Base-by-base conservation (phyloP, 1,139 yeast species). In the Debaryomyces coudertii region DNA sequence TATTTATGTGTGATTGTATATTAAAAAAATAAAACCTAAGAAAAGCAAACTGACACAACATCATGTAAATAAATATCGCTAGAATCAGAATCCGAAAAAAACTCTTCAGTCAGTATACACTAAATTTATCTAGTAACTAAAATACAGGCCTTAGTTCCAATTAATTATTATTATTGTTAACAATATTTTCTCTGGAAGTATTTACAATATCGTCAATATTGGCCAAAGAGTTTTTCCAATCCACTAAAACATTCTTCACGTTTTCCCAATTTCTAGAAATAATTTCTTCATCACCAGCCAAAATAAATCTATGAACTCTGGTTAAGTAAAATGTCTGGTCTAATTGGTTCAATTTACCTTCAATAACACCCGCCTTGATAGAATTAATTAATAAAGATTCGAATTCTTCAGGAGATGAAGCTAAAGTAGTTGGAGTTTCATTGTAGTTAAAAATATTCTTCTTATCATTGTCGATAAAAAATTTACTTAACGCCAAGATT, bases 291-390 rank as follows among this genome's bases (percentile, higher is more conserved):
- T 67, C 66, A 42, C 75, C 75, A 44, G 78, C 77, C 49, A 73
- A 55, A 43, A 76, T 63, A 46, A 73, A 70, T 56, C 72, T 68
- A 58, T 70, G 72, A 34, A 71, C 76, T 58, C 77, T 71, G 31
- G 70, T 69, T 55, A 76, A 71, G 49, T 68, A 61, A 58, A 76
- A 74, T n/a, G 69, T 62, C 52, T 71, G 68, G 33, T 70, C 72
- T 42, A 74, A 63, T 61, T 76, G 80, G 57, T 74, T 73, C 55
- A 76, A 69, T 55, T 73, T 74, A 46, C 80, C 80, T 59, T 73
- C 79, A 47, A 76, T 58, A 42, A 76, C 73, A 37, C 74, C 73
- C 11, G 71, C 65, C 55, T 73, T 73, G 53, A 76, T 75, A 36
- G 79, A 67, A 53, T 72, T 71, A 34, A 76, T 71, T 52, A 76